A percentile compares a stretch with the other conserved stretches of the same genome.
Evolutionary conservation across 208 protist species (phyloP).

Genomic region (Leishmania major): DNA sequence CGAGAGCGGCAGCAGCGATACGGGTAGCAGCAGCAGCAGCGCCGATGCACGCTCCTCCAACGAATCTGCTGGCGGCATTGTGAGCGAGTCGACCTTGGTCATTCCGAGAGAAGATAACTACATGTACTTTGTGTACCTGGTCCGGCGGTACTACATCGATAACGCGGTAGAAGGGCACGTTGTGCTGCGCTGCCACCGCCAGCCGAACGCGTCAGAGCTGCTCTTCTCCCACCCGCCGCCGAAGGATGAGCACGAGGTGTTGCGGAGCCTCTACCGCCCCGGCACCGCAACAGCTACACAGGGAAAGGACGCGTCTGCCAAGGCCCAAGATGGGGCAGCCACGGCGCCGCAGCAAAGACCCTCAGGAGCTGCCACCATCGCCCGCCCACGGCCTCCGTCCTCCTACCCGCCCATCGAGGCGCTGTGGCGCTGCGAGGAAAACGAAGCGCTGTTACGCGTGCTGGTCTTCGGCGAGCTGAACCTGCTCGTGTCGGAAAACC

Average conservation of each 20-base stretch:
- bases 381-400: conserved; percentile 34
- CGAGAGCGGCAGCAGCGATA: not conserved
- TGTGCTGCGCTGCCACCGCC: conserved; percentile 80
- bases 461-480: conserved; percentile 90
- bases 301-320: not conserved
- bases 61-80: not conserved
- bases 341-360: not conserved
- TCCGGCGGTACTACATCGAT: conserved; percentile 83
- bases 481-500: conserved; percentile 81
- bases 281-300: not conserved
- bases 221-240: conserved; percentile 83
- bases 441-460: conserved; percentile 72
- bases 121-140: conserved; percentile 77
- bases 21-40: not conserved
- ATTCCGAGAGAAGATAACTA: conserved; percentile 59
- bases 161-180: conserved; percentile 89
- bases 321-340: not conserved
- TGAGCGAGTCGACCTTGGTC: conserved; percentile 9
- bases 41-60: not conserved
- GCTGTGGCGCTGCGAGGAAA: conserved; percentile 81
- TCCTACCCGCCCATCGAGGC: conserved; percentile 75
- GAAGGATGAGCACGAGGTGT: conserved; percentile 76
- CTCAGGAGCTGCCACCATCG: not conserved
- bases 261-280: conserved; percentile 19
- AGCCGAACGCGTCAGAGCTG: conserved; percentile 55